A percentile compares a stretch with the other conserved stretches of the same genome.
Conservation (phyloP, 495 filamentous ascomycete species). For the Rhypophila decipiens region DNA sequence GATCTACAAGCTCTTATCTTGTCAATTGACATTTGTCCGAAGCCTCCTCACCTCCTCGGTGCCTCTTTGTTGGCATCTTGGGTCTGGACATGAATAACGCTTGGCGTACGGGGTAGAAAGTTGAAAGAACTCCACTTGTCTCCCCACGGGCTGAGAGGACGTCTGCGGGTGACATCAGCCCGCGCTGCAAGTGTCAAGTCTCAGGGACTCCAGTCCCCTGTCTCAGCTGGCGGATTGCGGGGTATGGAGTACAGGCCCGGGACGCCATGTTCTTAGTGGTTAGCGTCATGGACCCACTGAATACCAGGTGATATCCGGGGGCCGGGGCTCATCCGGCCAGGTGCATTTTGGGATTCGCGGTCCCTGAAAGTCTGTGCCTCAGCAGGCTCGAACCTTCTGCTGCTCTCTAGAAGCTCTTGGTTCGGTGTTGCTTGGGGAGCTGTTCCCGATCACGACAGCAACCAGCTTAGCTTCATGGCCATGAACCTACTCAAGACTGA, state of each 20-base stretch:
- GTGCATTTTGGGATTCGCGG: slow-evolving; percentile 2
- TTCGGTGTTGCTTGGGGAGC: no score
- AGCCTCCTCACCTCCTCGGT: not conserved
- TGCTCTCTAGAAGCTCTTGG: slow-evolving; percentile 4
- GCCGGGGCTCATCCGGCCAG: not conserved
- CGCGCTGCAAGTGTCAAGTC: slow-evolving; percentile 16
- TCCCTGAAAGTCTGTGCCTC: slow-evolving; percentile 9
- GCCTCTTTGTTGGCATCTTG: slow-evolving; percentile 4
- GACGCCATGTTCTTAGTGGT: slow-evolving; percentile 13
- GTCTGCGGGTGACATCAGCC: slow-evolving; percentile 23
- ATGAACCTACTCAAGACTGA: no score
- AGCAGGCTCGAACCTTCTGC: slow-evolving; percentile 9
- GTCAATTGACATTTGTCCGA: slow-evolving; percentile 17
- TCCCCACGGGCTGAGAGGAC: slow-evolving; percentile 3
- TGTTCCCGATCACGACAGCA: no score
- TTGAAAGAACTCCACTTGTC: slow-evolving; percentile 2
- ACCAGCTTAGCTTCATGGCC: no score
- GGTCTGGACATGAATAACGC: not conserved
- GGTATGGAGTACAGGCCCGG: slow-evolving; percentile 19
- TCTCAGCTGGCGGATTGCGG: slow-evolving; percentile 16
- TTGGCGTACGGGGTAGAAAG: not conserved
- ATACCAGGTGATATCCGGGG: slow-evolving; percentile 1
- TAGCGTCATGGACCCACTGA: slow-evolving; percentile 8
- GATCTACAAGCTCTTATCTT: slow-evolving; percentile 7
- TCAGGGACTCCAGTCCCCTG: slow-evolving; percentile 5